Conservation (phyloP, 2,329 filamentous ascomycete species). For the Pseudogymnoascus sp. region DNA sequence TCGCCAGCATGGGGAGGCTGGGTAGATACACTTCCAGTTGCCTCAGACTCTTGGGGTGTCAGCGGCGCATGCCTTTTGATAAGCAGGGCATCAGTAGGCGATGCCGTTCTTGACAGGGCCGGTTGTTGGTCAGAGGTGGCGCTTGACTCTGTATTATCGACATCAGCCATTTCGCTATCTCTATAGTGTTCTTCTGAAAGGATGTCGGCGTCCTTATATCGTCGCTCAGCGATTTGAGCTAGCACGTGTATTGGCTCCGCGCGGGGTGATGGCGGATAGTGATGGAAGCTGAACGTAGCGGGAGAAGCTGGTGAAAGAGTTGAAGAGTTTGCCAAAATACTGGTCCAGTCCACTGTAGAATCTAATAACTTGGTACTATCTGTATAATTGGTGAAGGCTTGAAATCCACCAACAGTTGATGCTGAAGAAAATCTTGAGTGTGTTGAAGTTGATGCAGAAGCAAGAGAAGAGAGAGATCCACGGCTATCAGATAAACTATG, state of each 20-base stretch:
- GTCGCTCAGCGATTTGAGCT: background rate
- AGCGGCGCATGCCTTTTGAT: background rate
- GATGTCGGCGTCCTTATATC: background rate
- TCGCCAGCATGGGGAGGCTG: background rate
- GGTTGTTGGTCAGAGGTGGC: background rate
- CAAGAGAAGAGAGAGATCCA: slow-evolving; percentile 28
- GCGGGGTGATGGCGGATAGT: background rate
- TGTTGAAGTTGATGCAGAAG: slow-evolving; percentile 26
- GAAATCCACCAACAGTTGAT: slow-evolving; percentile 25
- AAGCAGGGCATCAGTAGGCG: background rate
- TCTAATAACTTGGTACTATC: slow-evolving; percentile 1
- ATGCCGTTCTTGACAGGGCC: background rate
- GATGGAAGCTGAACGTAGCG: background rate
- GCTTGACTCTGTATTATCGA: background rate
- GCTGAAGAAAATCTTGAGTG: slow-evolving; percentile 29
- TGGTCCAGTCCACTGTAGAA: background rate
- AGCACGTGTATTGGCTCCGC: background rate
- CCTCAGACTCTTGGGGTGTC: background rate
- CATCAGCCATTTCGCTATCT: background rate
- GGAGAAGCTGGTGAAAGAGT: background rate
- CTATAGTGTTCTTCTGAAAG: background rate
- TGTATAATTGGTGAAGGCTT: slow-evolving; percentile 4
- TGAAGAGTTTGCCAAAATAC: background rate
- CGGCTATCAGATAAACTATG: slow-evolving; percentile 29
- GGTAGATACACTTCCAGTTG: background rate